Evolutionary conservation across 768 basidiomycete genomes (phyloP), one percentile per base, ranked within the genome.

Genomic region (Collybia mongolica): DNA sequence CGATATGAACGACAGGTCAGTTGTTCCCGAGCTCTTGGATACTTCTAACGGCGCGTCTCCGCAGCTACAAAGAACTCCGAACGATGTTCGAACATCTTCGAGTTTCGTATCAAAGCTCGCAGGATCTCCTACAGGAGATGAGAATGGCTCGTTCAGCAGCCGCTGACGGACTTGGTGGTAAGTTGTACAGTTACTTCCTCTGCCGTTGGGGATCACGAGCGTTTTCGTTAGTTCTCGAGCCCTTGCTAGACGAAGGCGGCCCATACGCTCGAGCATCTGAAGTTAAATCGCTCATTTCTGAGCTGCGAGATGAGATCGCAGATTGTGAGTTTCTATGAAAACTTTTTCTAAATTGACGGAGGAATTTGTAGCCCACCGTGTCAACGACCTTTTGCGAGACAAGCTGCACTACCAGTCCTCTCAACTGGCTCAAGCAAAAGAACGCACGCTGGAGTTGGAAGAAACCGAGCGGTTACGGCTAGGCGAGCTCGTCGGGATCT

Each of bases 311-410:
- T 7, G 67, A 66, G 23, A 39, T 71, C 6, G 49, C 60, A 3
- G 56, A 62, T 9, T 67, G 71, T 72, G 48, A 24, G 59, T 40
- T 39, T 39, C 15, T 24, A 35, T 20, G 24, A 19, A 15, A 18
- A n/a, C 19, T 19, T 26, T 43, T 20, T n/a, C 12, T 29, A 8
- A 18, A 19, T 43, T n/a, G 49, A 2, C 26, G 2, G 19, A 1
- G 4, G 14, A 5, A 22, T 40, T 40, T 12, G 20, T 35, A 75
- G 72, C 73, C 3, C 62, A 66, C 26, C 64, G 71, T 38, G 71
- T 73, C 5, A 69, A 62, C 2, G 72, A 74, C 37, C 57, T 76
- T 3, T 60, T 74, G 1, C 66, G 73, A 19, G 69, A 72, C 48
- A 74, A 74, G 48, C 59, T 72, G 0, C 64, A 70, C 39, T 54